Evolutionary conservation across 768 basidiomycete species (phyloP).

Genomic region (Mycena filopes): DNA sequence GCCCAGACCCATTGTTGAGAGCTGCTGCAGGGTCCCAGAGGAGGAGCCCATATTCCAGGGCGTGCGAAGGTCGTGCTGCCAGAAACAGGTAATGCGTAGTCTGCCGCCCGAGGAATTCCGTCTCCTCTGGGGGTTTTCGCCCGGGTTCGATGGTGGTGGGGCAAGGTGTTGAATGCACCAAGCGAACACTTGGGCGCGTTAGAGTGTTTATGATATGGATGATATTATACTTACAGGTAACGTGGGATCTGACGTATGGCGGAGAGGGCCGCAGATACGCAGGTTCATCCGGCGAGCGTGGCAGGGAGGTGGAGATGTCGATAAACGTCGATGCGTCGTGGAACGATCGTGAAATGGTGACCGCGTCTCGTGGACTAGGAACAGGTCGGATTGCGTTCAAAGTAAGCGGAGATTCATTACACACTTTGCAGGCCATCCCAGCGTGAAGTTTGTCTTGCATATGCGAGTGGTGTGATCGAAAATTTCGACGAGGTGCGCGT

Average conservation of each 20-base stretch:
- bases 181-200: conserved; percentile 70
- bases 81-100: conserved; percentile 89
- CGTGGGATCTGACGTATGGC: conserved; percentile 90
- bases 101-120: conserved; percentile 48
- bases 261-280: conserved; percentile 92
- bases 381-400: conserved; percentile 24
- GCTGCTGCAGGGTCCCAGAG: conserved; percentile 76
- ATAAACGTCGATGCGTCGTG: conserved; percentile 85
- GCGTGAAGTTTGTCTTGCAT: conserved; percentile 87
- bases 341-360: conserved; percentile 91
- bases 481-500: conserved; percentile 83
- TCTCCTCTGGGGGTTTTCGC: conserved; percentile 43
- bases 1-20: conserved; percentile 87
- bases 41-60: conserved; percentile 84
- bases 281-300: conserved; percentile 90
- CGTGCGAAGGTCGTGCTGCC: conserved; percentile 93
- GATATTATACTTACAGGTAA: conserved; percentile 65
- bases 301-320: conserved; percentile 93
- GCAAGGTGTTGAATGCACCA: conserved; percentile 89
- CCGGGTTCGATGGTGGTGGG: conserved; percentile 44
- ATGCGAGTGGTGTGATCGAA: conserved; percentile 89
- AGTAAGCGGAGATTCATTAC: conserved; percentile 44
- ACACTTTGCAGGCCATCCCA: conserved; percentile 98
- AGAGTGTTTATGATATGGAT: conserved; percentile 25
- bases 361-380: conserved; percentile 87